These are phyloP conservation scores for Acacia concinna DNA, from an alignment of 331 rosid genomes.

Conservation along the genomic window DNA sequence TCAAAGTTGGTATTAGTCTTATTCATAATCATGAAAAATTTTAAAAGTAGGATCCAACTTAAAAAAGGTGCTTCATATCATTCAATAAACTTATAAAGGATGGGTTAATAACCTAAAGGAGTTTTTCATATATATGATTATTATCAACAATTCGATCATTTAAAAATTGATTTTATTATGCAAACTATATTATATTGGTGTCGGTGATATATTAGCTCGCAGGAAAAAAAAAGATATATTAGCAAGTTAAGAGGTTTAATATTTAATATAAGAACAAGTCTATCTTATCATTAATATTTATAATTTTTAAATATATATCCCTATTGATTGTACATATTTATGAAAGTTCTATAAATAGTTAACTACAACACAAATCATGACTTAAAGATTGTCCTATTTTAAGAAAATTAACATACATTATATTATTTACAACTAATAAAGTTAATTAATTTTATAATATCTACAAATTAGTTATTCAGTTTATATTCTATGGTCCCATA, in stretches of 20 bases:
- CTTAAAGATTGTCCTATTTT: no score
- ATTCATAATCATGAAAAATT: constrained; percentile 21
- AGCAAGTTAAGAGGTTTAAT: background rate
- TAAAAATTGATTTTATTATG: background rate
- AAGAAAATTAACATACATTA: background rate
- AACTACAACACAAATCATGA: background rate
- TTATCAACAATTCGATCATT: background rate
- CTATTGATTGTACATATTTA: no score
- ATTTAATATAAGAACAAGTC: no score
- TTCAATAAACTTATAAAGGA: background rate
- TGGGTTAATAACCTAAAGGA: background rate
- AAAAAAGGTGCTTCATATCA: background rate
- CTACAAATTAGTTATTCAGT: no score
- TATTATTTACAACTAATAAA: no score
- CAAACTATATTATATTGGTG: background rate
- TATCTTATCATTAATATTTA: no score
- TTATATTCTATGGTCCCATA: background rate
- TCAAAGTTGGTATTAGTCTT: background rate
- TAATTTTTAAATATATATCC: no score
- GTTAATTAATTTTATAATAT: no score
- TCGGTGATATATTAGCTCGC: background rate
- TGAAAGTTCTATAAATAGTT: no score
- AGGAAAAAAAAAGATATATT: no score
- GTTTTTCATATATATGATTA: background rate
- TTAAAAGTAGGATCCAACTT: constrained; percentile 24